These are phyloP conservation scores for Naematelia aurantialba DNA, from an alignment of 768 basidiomycete genomes.

Conservation along the genomic window DNA sequence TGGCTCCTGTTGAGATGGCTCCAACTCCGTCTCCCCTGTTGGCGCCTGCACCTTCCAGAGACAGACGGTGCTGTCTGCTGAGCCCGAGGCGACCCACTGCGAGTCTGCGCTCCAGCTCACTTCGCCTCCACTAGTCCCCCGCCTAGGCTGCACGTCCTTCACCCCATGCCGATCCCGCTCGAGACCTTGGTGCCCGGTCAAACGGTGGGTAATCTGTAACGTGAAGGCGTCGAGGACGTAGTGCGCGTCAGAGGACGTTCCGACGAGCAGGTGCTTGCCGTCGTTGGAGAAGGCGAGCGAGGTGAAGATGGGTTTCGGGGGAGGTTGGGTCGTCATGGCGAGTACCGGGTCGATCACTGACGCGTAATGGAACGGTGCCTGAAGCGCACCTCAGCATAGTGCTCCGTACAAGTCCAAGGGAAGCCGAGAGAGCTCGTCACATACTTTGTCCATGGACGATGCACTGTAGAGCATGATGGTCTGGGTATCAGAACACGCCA, in stretches of 20 bases:
- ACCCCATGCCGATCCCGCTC: slow-evolving; percentile 62
- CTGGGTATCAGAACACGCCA: slow-evolving; percentile 37
- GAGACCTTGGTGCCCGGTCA: slow-evolving; percentile 78
- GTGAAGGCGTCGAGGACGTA: slow-evolving; percentile 90
- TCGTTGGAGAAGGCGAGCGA: slow-evolving; percentile 85
- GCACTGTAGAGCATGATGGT: slow-evolving; percentile 40
- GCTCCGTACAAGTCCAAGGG: neutral
- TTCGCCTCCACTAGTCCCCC: slow-evolving; percentile 88
- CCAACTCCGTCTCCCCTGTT: slow-evolving; percentile 32
- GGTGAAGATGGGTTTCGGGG: slow-evolving; percentile 84
- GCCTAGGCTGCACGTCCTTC: slow-evolving; percentile 58
- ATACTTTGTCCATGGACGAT: slow-evolving; percentile 34
- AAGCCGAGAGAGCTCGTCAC: too few relatives aligned
- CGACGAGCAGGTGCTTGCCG: slow-evolving; percentile 83
- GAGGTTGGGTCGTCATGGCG: slow-evolving; percentile 71
- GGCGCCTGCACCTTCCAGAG: slow-evolving; percentile 73
- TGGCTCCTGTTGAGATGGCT: slow-evolving; percentile 51
- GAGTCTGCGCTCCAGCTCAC: slow-evolving; percentile 92
- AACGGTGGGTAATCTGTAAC: slow-evolving; percentile 73
- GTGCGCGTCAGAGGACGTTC: slow-evolving; percentile 87
- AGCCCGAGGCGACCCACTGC: slow-evolving; percentile 78
- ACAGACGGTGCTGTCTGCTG: slow-evolving; percentile 68
- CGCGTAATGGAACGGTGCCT: slow-evolving; percentile 78
- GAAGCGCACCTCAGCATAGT: neutral
- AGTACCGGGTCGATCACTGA: slow-evolving; percentile 77